Base-by-base conservation (phyloP, 768 basidiomycete genomes). In the Gloeopeniophorella convolvens region DNA sequence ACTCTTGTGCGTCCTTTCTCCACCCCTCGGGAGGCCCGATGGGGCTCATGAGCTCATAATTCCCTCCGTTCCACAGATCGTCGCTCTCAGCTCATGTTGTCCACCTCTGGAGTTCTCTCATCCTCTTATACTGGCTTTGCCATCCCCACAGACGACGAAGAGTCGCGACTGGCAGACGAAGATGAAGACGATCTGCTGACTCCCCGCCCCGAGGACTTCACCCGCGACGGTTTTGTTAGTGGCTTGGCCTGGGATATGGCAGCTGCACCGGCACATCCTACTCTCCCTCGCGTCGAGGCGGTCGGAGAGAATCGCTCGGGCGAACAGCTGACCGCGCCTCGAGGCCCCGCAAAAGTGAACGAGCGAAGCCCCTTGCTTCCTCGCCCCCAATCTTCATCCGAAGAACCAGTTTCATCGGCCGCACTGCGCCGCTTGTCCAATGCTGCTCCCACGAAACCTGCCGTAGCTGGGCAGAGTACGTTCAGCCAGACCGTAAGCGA, bases 401-500 rank as follows among this genome's bases (percentile, higher is more conserved):
- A 55, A 39, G 43, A 30, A 6, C 15, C 37, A 7, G n/a, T 20
- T 15, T n/a, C 40, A 8, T 26, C 46, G n/a, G 15, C 21, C 23
- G 10, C 30, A 16, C 20, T 21, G n/a, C 35, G 45, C 18, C 50
- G 9, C 12, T 27, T 30, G 12, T 30, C 42, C 20, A 32, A 23
- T 9, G 32, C 41, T 5, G 16, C 42, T 27, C 21, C 18, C 4
- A 24, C 23, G 15, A 37, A 37, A 6, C 26, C 46, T 27, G 3
- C 42, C 11, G 16, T 31, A 5, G 30, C n/a, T 26, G 57, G 58
- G 27, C 47, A 50, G 50, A 60, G 59, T 42, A 60, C 59, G 16
- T 62, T 62, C 42, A 46, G 51, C 13, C 60, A 62, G 52, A 62
- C 60, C 1, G 60, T 61, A 16, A 18, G 60, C 13, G 18, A 12